phyloP scores from a whole-genome alignment of 768 basidiomycete species.

The Macrocybe gigantea region DNA sequence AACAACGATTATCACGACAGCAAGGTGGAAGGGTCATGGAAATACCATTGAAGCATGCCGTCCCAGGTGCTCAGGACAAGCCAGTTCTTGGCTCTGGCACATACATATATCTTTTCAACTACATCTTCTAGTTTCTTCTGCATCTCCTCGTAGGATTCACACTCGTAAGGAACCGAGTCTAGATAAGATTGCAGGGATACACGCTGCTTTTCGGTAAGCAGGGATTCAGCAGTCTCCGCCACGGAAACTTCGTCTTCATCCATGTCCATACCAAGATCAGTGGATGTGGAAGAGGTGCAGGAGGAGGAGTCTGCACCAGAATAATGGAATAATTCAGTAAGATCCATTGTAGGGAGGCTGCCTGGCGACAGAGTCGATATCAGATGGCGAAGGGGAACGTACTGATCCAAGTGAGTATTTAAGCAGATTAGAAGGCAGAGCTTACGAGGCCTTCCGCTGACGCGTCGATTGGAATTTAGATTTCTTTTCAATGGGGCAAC shows the following conservation, averaged over 20 bases:
- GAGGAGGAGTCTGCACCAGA: neutral
- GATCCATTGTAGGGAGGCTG: no score
- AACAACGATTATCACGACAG: neutral
- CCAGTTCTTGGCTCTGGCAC: conserved; percentile 76
- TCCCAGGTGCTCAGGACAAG: conserved; percentile 71
- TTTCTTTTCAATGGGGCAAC: no score
- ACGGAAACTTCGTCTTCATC: conserved; percentile 35
- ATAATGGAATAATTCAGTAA: no score
- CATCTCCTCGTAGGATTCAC: conserved; percentile 71
- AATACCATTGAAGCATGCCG: conserved; percentile 69
- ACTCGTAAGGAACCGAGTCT: conserved; percentile 64
- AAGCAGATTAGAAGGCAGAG: no score
- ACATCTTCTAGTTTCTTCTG: conserved; percentile 62
- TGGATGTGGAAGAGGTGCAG: neutral
- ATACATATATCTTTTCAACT: conserved; percentile 60
- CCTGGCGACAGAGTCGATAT: no score
- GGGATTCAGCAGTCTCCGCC: conserved; percentile 16
- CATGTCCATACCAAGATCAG: conserved; percentile 44
- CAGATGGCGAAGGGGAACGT: no score
- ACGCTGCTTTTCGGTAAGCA: conserved; percentile 43
- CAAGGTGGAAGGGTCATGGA: neutral
- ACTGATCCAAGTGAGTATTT: no score
- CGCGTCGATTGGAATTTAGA: no score
- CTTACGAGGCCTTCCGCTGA: no score
- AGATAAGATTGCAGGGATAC: conserved; percentile 61